Base-by-base conservation (phyloP, 2,329 filamentous ascomycete genomes). In the Dryadomyces sulphureus region DNA sequence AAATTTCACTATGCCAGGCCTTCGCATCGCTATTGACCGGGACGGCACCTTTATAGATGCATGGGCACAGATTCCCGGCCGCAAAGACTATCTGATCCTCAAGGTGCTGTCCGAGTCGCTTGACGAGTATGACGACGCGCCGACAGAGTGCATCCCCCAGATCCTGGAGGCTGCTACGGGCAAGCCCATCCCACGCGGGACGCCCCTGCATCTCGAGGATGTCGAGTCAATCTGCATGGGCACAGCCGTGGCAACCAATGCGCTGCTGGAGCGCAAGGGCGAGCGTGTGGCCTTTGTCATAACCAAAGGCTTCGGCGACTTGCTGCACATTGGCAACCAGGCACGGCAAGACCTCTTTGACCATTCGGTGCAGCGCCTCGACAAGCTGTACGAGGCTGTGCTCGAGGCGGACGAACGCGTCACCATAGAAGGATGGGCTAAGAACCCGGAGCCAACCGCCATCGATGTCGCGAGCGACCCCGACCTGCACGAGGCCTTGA, bases 211-310 rank as follows among this genome's bases (percentile, higher is more conserved):
- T n/a, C n/a, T n/a, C n/a, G n/a, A n/a, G n/a, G n/a, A n/a, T n/a
- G n/a, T n/a, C n/a, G n/a, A n/a, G n/a, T n/a, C n/a, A n/a, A n/a
- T n/a, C n/a, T n/a, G 89, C 41, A 95, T 94, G 88, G 89, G 89
- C 35, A 95, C 89, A 1, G 95, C 89, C 0, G 88, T 95, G 7
- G 89, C 89, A 9, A 95, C 89, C 1, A 95, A 95, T 61, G 89
- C 89, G 0, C 64, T 95, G 48, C 70, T 95, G 2, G 88, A 95
- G 62, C 71, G 89, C 48, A 94, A 94, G 62, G 89, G 89, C 39
- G 87, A 94, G 64, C 79, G 77, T 55, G 89, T 92, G 57, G 88
- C 85, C 17, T 73, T 95, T 62, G 77, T 94, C 1, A 84, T 92
- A 8, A 94, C 86, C 1, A 81, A 79, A 53, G 89, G 89, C 0